phyloP scores from a whole-genome alignment of 2,329 filamentous ascomycete species.

The Penicillium corylophilum region DNA sequence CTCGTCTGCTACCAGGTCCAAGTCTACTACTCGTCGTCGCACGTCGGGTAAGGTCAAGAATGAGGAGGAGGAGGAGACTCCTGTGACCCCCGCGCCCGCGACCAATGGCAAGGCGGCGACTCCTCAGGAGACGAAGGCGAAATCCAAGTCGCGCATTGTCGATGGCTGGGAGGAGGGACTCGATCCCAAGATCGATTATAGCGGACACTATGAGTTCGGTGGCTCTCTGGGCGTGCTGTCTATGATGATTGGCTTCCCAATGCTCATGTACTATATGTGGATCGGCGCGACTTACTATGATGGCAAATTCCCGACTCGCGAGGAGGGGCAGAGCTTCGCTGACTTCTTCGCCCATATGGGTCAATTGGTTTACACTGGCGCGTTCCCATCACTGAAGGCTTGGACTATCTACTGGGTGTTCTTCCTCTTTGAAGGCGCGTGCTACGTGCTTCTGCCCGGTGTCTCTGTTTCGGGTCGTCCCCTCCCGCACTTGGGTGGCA shows the following conservation, averaged over 20 bases:
- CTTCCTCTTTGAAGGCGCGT: constrained; percentile 76
- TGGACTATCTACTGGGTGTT: constrained; percentile 97
- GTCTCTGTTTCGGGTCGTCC: constrained; percentile 87
- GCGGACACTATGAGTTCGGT: constrained; percentile 74
- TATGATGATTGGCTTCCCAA: constrained; percentile 92
- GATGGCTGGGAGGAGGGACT: constrained; percentile 44
- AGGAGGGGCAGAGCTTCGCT: constrained; percentile 62
- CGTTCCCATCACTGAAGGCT: constrained; percentile 76
- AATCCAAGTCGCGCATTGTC: constrained; percentile 33
- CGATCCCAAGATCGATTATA: constrained; percentile 47
- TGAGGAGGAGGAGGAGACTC: constrained; percentile 28
- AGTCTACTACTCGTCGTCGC: constrained; percentile 32
- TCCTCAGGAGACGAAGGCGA: constrained; percentile 9
- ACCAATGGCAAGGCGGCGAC: constrained; percentile 26
- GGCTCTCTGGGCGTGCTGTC: constrained; percentile 74
- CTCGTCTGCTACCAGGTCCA: constrained; percentile 25
- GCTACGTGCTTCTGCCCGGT: constrained; percentile 84
- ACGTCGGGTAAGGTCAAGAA: constrained; percentile 28
- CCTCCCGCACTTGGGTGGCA: constrained; percentile 74
- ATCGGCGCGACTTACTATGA: constrained; percentile 90
- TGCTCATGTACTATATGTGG: constrained; percentile 99
- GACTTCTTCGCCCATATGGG: constrained; percentile 73
- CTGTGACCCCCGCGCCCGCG: constrained; percentile 14
- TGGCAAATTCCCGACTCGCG: constrained; percentile 72
- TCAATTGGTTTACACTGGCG: constrained; percentile 74